Evolutionary conservation across 257 asterid species (phyloP).

Genomic region (Solanum etuberosum): DNA sequence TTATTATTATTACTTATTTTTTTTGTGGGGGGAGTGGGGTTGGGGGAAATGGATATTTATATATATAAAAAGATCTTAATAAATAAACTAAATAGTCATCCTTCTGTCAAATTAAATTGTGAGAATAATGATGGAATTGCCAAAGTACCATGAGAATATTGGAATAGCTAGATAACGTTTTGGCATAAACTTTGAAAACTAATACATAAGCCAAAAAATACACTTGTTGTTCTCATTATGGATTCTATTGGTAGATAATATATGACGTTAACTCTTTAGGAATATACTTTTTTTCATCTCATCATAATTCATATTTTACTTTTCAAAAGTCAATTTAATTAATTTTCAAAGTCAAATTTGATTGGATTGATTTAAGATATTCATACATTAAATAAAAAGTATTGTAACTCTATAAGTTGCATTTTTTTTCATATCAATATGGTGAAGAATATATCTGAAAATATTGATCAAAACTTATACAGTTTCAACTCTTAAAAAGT

Average conservation of each 20-base stretch:
- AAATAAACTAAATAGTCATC: not conserved
- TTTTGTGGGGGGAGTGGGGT: too few species aligned
- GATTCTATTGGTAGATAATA: not conserved
- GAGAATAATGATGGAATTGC: not conserved
- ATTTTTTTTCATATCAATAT: too few species aligned
- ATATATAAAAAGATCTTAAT: not conserved
- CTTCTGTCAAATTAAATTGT: not conserved
- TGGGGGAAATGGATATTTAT: not conserved
- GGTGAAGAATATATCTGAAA: too few species aligned
- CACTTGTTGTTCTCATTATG: not conserved
- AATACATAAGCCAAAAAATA: not conserved
- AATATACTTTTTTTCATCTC: too few species aligned
- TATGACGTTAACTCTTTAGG: not conserved
- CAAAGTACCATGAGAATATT: not conserved
- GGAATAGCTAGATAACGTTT: not conserved
- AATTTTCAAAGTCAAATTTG: too few species aligned
- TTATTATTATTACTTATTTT: too few species aligned
- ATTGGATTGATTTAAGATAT: too few species aligned
- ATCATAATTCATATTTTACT: too few species aligned
- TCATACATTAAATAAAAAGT: too few species aligned
- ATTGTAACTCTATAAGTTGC: not conserved
- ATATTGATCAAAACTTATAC: not conserved
- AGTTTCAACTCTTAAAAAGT: too few species aligned
- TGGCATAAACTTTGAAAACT: not conserved
- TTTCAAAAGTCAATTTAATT: not conserved